Evolutionary conservation across 768 basidiomycete species (phyloP), one percentile per base, ranked within the genome.

Genomic region (Agrocybe chaxingu): DNA sequence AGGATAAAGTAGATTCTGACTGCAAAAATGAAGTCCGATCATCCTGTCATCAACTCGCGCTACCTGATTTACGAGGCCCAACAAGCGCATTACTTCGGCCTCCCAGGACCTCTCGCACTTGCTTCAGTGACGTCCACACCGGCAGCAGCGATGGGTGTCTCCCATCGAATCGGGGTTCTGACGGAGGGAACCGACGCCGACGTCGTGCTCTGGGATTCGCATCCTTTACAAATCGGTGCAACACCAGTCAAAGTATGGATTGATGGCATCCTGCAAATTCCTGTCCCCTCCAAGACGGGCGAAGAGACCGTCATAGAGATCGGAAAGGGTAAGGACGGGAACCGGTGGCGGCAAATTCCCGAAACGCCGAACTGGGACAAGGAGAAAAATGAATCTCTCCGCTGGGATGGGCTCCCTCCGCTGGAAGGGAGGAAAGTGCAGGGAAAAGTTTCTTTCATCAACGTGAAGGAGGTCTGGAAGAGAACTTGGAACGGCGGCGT

Each of bases 191-290:
- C 71, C n/a, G 79, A 80, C 52, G 78, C 78, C 42, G 85, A 92
- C 60, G 62, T 89, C n/a, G 86, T 90, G 6, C 64, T 91, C 34
- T 87, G 84, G 85, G 82, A 86, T 58, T 81, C 80, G 2, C 86
- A 90, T 66, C 91, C 91, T 1, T 73, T 92, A 29, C 74, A 75
- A 29, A 69, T 89, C 16, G 89, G 85, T 47, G 84, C 90, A 2
- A 89, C 87, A 0, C 91, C 90, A 0, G 62, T 71, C 9, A 82
- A 84, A 50, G 82, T 89, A 24, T 95, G 85, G 75, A 89, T 95
- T 56, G 93, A 97, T 64, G 92, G 92, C 1, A 82, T 92, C 50
- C 62, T 81, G 3, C 92, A 95, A 59, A 74, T 88, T 45, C 72
- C 73, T 42, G 65, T 70, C n/a, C 75, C 76, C 12, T 57, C 67